Evolutionary conservation across 805 yeast genomes (phyloP).

Genomic region (Hanseniaspora hatyaiensis): DNA sequence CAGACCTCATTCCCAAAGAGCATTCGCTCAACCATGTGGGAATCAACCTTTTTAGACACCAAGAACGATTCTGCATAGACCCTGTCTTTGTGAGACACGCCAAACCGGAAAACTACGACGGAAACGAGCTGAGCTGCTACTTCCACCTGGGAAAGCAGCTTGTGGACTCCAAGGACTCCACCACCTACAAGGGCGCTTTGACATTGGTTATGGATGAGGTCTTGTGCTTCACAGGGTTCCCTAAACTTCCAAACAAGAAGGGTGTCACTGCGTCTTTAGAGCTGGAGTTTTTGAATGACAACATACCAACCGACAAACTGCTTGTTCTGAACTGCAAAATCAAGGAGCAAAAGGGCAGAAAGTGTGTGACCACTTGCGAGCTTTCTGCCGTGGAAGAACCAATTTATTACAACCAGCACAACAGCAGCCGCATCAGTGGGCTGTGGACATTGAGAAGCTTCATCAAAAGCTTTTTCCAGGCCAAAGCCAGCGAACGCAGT

Average conservation of each 20-base stretch:
- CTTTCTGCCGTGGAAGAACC: constrained; percentile 41
- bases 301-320: constrained; percentile 42
- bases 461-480: constrained; percentile 6
- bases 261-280: constrained; percentile 81
- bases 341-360: constrained; percentile 57
- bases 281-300: constrained; percentile 43
- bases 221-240: constrained; percentile 75
- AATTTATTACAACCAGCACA: background rate
- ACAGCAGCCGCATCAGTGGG: background rate
- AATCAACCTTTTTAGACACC: constrained; percentile 60
- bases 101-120: constrained; percentile 36
- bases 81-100: constrained; percentile 32
- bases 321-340: constrained; percentile 61
- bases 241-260: constrained; percentile 59
- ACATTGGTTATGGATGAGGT: constrained; percentile 77
- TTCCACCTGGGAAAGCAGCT: constrained; percentile 59
- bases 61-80: constrained; percentile 57
- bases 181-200: constrained; percentile 70
- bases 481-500: too few species aligned
- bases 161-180: constrained; percentile 51
- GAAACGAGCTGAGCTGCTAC: constrained; percentile 49
- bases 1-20: constrained; percentile 24
- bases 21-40: constrained; percentile 57
- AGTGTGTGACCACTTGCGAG: constrained; percentile 64
- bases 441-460: constrained; percentile 4